phyloP scores from a whole-genome alignment of 345 rosid species.

The Mallotus nudiflorus region DNA sequence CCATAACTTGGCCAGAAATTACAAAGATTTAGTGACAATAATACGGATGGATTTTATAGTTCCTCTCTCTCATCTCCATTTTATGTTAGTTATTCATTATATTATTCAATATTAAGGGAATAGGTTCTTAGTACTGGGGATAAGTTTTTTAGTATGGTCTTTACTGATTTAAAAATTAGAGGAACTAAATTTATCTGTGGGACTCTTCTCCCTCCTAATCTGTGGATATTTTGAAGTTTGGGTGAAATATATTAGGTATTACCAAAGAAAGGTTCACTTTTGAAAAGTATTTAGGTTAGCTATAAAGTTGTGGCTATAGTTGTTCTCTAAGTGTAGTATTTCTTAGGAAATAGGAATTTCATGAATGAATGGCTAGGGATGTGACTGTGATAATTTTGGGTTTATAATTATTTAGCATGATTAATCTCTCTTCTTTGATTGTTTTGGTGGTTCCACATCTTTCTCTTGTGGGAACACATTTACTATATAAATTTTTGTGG shows the following conservation, averaged over 20 bases:
- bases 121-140: neutral
- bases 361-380: neutral
- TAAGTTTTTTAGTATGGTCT: neutral
- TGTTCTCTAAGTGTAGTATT: neutral
- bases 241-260: too few relatives aligned
- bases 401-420: neutral
- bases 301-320: neutral
- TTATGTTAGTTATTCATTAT: neutral
- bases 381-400: neutral
- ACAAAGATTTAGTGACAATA: neutral
- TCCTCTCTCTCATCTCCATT: neutral
- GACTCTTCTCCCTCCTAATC: neutral
- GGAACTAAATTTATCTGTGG: neutral
- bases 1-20: neutral
- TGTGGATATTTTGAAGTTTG: neutral
- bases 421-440: neutral
- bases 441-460: too few relatives aligned
- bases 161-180: too few relatives aligned
- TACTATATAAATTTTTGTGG: neutral
- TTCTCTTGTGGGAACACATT: neutral
- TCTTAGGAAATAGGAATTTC: neutral
- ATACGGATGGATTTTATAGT: neutral
- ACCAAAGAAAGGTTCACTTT: neutral
- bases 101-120: neutral
- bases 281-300: too few relatives aligned